A percentile compares a stretch with the other conserved stretches of the same genome.
Conservation (phyloP, 345 rosid species). For the Syzygium aromaticum region DNA sequence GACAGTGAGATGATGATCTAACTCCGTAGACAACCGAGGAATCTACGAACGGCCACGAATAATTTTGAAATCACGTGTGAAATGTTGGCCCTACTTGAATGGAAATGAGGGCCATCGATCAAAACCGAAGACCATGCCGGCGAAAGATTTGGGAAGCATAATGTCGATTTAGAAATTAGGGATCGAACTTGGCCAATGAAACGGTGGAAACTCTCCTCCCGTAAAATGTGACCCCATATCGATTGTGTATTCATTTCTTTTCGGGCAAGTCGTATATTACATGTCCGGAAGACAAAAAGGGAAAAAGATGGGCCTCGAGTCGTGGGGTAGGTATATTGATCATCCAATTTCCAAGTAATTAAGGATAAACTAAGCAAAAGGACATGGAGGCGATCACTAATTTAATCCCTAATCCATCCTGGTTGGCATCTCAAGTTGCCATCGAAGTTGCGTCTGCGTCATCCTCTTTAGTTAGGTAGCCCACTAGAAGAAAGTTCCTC, state of each 20-base stretch:
- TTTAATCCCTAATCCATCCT: background rate
- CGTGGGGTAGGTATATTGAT: background rate
- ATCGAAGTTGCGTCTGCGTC: background rate
- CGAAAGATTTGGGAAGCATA: background rate
- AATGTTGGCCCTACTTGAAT: background rate
- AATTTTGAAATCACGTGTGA: background rate
- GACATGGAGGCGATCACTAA: background rate
- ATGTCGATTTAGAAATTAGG: background rate
- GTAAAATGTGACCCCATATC: background rate
- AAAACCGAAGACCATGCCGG: background rate
- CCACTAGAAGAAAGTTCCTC: background rate
- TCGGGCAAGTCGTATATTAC: background rate
- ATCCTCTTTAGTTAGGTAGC: background rate
- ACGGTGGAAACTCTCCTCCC: background rate
- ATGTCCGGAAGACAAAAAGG: background rate
- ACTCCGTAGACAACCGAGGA: background rate
- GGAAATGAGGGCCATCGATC: background rate
- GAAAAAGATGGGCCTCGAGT: background rate
- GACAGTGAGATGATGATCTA: background rate
- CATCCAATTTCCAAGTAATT: background rate
- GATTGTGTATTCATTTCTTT: background rate
- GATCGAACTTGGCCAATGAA: background rate
- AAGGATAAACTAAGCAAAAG: background rate
- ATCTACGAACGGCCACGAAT: background rate
- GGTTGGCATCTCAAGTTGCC: background rate